These are phyloP conservation scores for Echria macrotheca DNA, from an alignment of 495 filamentous ascomycete genomes.

Conservation along the genomic window DNA sequence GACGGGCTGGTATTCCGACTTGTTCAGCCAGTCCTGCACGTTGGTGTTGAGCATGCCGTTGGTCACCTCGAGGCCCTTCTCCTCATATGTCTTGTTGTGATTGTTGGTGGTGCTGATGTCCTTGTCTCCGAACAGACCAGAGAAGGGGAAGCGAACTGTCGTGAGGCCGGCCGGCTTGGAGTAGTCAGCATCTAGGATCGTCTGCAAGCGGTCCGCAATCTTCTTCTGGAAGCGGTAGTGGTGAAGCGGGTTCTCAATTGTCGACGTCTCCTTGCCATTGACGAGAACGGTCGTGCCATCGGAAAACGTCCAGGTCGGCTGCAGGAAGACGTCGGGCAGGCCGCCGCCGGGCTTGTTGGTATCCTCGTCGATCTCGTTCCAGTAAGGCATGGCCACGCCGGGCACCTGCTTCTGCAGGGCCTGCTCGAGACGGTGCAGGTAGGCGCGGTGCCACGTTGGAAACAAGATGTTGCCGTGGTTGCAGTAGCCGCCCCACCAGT, in stretches of 20 bases:
- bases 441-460: slow-evolving; percentile 39
- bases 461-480: slow-evolving; percentile 38
- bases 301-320: background rate
- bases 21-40: slow-evolving; percentile 14
- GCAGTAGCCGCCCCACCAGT: slow-evolving; percentile 26
- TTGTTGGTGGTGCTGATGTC: background rate
- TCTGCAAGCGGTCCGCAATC: slow-evolving; percentile 11
- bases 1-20: background rate
- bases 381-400: slow-evolving; percentile 24
- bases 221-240: slow-evolving; percentile 19
- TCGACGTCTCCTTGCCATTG: background rate
- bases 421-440: slow-evolving; percentile 13
- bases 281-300: background rate
- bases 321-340: too few species aligned
- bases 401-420: slow-evolving; percentile 17
- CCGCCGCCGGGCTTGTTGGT: background rate
- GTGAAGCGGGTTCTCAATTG: slow-evolving; percentile 23
- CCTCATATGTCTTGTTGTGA: slow-evolving; percentile 12
- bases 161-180: slow-evolving; percentile 20
- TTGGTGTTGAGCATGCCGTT: background rate
- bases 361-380: slow-evolving; percentile 16
- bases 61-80: background rate
- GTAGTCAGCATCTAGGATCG: slow-evolving; percentile 7
- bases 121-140: slow-evolving; percentile 18
- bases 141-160: slow-evolving; percentile 22